Evolutionary conservation across 305 asterid species (phyloP), one percentile per base, ranked within the genome.

Genomic region (Salvia sclarea): DNA sequence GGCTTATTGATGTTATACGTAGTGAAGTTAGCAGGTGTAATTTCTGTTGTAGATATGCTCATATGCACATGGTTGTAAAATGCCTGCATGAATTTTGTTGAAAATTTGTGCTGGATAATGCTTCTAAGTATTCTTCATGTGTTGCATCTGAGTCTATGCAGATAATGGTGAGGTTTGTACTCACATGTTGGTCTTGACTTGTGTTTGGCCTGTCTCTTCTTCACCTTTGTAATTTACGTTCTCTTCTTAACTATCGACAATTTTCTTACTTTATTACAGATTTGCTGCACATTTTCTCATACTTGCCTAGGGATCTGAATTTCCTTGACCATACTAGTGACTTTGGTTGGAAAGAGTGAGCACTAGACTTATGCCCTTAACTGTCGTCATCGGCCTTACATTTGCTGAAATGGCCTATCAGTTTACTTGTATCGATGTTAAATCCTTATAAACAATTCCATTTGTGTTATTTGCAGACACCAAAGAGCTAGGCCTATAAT

Each of bases 271-370:
- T 64, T 76, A 77, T 79, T 77, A 54, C 87, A 94, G 97, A 91
- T 83, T 66, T 87, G 68, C 84, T 94, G 78, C 98, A 94, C 84
- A 83, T 94, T 71, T 94, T 91, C 87, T 88, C 98, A 37, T 91
- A 82, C 95, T 79, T 91, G 87, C 99, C 97, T 25, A 84, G 96
- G 86, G 99, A 91, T 68, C 83, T 94, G 79, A 94, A 94, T 84
- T 94, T 91, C 83, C 74, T 94, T 35, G 96, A 94, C 88, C 99
- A 94, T 70, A 83, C 97, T 21, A 91, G 96, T 71, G 84, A 84
- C 68, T 76, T 91, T 75, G 99, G 99, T 78, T 94, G 96, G 92
- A 94, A 85, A 87, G 99, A 94, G 98, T 91, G 83, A 87, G 99
- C 71, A 45, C 47, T 20, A 53, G 47, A 30, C 56, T 70, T 59